These are phyloP conservation scores for Phytophthora pistaciae DNA, from an alignment of 352 stramenopile genomes.

Conservation along the genomic window DNA sequence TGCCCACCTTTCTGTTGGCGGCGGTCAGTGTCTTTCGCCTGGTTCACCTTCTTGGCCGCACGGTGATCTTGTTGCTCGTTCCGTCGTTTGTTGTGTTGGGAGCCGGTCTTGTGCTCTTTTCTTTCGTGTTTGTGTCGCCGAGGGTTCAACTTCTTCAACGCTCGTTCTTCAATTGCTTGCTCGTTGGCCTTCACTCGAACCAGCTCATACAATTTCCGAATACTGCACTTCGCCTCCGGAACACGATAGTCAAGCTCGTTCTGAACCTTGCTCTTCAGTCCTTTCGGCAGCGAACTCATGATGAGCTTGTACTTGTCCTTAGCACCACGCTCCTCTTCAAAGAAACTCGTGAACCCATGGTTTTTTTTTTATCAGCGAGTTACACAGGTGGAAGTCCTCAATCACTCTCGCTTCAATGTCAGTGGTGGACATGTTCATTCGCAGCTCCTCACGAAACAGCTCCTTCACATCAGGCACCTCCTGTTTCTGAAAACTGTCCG, in stretches of 20 bases:
- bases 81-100: background rate
- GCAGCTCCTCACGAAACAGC: too few relatives aligned
- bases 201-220: conserved; percentile 13
- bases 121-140: background rate
- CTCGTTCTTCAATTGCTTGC: conserved; percentile 10
- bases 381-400: too few relatives aligned
- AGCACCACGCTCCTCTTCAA: too few relatives aligned
- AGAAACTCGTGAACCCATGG: too few relatives aligned
- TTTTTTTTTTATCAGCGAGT: too few relatives aligned
- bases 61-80: background rate
- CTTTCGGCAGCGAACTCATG: background rate
- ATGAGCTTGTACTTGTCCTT: too few relatives aligned
- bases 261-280: background rate
- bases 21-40: background rate
- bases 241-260: background rate
- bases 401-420: too few relatives aligned
- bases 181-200: conserved; percentile 5
- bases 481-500: background rate
- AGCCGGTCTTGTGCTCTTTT: background rate
- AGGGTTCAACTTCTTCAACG: background rate
- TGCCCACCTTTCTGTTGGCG: background rate
- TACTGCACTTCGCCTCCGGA: conserved; percentile 1
- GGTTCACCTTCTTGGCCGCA: background rate
- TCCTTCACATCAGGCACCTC: too few relatives aligned
- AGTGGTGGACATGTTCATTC: too few relatives aligned